Evolutionary conservation across 176 grass and related monocot genomes (phyloP).

Genomic region (Alloteropsis semialata): DNA sequence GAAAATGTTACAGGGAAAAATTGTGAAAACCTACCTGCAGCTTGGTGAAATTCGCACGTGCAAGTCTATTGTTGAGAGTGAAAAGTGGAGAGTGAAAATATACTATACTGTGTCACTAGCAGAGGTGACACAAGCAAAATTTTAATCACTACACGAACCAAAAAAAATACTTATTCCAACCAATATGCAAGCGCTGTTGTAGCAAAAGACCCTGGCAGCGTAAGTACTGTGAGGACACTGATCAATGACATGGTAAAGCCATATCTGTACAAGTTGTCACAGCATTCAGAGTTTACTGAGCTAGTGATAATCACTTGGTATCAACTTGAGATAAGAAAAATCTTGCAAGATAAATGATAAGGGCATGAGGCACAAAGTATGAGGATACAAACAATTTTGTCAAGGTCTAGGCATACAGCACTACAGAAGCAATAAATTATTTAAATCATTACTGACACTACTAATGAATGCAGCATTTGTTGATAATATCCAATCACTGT

Average conservation of each 20-base stretch:
- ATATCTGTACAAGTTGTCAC: neutral
- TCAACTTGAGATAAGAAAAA: neutral
- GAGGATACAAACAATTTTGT: neutral
- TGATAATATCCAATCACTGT: neutral
- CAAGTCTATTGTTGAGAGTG: too few relatives aligned
- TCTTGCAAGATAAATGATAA: neutral
- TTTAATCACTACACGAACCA: too few relatives aligned
- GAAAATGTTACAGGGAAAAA: too few relatives aligned
- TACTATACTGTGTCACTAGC: too few relatives aligned
- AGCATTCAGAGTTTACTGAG: neutral
- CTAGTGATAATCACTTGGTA: neutral
- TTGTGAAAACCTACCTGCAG: too few relatives aligned
- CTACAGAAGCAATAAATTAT: neutral
- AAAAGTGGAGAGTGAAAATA: too few relatives aligned
- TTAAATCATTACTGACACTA: neutral
- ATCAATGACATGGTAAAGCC: neutral
- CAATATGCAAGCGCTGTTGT: too few relatives aligned
- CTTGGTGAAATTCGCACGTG: too few relatives aligned
- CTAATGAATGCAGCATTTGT: neutral
- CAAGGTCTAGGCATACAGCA: neutral
- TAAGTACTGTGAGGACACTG: constrained; percentile 2
- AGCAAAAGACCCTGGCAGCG: constrained; percentile 74
- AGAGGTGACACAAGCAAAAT: too few relatives aligned
- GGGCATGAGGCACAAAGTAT: neutral
- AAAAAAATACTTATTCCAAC: too few relatives aligned